Conservation (phyloP, 257 asterid species). For the Cruciata laevipes region DNA sequence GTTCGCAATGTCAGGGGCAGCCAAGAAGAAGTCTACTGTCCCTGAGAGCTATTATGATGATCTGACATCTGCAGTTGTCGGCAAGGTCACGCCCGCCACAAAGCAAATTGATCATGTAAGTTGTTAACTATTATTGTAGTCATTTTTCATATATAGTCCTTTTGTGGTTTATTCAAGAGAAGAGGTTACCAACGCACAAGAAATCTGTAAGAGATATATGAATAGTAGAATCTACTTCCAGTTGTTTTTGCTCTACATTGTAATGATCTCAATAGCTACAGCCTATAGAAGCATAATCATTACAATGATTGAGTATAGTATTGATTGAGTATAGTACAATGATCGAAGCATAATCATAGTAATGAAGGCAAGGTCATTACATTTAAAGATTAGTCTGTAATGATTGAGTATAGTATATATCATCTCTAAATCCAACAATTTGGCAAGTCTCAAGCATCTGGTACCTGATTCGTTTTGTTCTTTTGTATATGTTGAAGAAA, state of each 20-base stretch:
- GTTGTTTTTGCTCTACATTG: background rate
- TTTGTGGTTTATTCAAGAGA: background rate
- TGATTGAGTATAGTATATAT: background rate
- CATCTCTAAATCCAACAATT: background rate
- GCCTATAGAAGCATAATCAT: background rate
- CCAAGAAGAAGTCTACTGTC: constrained; percentile 92
- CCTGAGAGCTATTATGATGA: constrained; percentile 90
- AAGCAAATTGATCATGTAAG: constrained; percentile 98
- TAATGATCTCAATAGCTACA: background rate
- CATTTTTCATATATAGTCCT: background rate
- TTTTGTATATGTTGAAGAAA: background rate
- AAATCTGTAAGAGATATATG: background rate
- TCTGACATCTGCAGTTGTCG: constrained; percentile 61
- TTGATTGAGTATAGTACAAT: background rate
- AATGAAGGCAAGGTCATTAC: too few relatives aligned
- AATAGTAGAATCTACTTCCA: background rate
- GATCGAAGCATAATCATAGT: background rate
- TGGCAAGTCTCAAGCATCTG: background rate
- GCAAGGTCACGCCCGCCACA: constrained; percentile 86
- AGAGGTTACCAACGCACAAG: background rate
- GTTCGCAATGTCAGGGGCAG: constrained; percentile 92
- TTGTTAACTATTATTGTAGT: constrained; percentile 4
- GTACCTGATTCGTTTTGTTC: background rate
- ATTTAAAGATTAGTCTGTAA: too few relatives aligned
- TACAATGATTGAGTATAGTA: background rate